Conservation (phyloP, 805 yeast genomes). For the Candida maesae region DNA sequence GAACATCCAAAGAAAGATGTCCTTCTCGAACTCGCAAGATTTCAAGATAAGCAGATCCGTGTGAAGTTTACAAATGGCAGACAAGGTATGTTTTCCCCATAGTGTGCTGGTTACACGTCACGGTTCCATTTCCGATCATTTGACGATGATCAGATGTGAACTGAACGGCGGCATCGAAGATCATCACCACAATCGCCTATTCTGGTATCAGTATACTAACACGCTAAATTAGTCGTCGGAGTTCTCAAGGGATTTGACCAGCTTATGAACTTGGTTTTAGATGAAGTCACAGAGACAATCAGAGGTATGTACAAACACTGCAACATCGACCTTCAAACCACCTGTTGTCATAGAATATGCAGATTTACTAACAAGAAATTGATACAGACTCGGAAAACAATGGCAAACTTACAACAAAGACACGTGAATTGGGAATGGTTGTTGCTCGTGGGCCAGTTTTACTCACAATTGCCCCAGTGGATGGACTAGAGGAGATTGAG, state of each 20-base stretch:
- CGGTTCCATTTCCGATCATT: no score
- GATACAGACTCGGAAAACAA: slow-evolving; percentile 56
- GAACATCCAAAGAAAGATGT: slow-evolving; percentile 84
- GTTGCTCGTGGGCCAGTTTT: slow-evolving; percentile 84
- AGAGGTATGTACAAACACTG: slow-evolving; percentile 38
- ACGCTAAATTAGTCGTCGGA: slow-evolving; percentile 47
- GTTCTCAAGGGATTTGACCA: slow-evolving; percentile 79
- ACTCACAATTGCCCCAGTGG: slow-evolving; percentile 65
- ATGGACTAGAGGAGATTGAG: slow-evolving; percentile 65
- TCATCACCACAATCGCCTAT: no score
- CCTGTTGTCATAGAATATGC: no score
- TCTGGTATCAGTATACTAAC: slow-evolving; percentile 13
- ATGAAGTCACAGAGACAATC: slow-evolving; percentile 62
- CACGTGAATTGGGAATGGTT: slow-evolving; percentile 70
- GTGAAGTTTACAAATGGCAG: slow-evolving; percentile 87
- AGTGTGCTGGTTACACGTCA: no score
- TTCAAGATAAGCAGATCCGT: slow-evolving; percentile 66
- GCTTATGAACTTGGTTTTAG: slow-evolving; percentile 73
- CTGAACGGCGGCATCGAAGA: no score
- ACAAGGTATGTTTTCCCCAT: slow-evolving; percentile 35
- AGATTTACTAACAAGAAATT: background rate
- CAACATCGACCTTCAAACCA: no score
- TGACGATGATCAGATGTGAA: no score
- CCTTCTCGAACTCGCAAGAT: slow-evolving; percentile 73
- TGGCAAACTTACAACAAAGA: slow-evolving; percentile 46